Evolutionary conservation across 2,329 filamentous ascomycete species (phyloP).

Genomic region (Cercospora nicotianae): DNA sequence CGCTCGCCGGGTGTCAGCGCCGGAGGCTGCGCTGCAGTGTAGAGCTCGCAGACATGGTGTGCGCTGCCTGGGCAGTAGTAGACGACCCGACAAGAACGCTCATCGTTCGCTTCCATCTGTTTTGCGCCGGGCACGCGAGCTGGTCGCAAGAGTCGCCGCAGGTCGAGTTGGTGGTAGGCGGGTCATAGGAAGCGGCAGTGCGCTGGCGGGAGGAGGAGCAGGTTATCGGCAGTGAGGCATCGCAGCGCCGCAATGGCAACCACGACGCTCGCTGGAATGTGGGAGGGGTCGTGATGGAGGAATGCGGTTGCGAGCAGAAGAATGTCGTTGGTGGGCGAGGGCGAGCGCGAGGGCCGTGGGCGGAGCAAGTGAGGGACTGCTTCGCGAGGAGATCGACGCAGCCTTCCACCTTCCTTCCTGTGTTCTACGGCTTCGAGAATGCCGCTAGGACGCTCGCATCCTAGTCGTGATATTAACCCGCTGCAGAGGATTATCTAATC

Average conservation of each 20-base stretch:
- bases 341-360: not conserved
- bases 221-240: slow-evolving; percentile 11
- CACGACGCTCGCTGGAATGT: slow-evolving; percentile 14
- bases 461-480: not conserved
- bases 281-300: slow-evolving; percentile 13
- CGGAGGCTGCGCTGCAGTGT: slow-evolving; percentile 26
- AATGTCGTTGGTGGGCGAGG: not conserved
- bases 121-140: slow-evolving; percentile 17
- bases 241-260: slow-evolving; percentile 16
- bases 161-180: not conserved
- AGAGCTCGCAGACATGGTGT: slow-evolving; percentile 30
- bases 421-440: not conserved
- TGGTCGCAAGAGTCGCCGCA: not conserved
- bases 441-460: not conserved
- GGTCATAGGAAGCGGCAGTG: not conserved
- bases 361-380: not conserved
- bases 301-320: not conserved
- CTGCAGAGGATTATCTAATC: not conserved
- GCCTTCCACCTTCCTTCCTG: not conserved
- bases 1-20: slow-evolving; percentile 11
- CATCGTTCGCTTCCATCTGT: slow-evolving; percentile 36
- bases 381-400: not conserved
- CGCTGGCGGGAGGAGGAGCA: slow-evolving; percentile 13
- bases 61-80: slow-evolving; percentile 35
- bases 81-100: slow-evolving; percentile 35